A percentile compares a stretch with the other conserved stretches of the same genome.
phyloP scores from a whole-genome alignment of 176 grass and related monocot species.

The Musa troglodytarum region DNA sequence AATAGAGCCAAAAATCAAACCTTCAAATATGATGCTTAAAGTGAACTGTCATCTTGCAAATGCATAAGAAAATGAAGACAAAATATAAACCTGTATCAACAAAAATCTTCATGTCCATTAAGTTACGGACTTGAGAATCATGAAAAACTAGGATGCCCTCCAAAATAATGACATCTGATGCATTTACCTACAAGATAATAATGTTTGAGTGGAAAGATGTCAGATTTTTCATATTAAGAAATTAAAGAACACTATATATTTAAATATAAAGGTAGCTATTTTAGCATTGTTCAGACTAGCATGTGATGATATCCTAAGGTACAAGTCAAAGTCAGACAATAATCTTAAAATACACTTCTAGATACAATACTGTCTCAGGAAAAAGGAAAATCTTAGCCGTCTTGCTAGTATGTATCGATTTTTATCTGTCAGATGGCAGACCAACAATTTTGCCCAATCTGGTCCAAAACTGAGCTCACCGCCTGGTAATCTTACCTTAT shows the following conservation, averaged over 20 bases:
- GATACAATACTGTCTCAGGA: neutral
- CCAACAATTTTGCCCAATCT: too few species aligned
- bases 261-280: neutral
- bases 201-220: constrained; percentile 1
- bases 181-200: constrained; percentile 72
- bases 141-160: constrained; percentile 98
- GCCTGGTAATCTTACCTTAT: too few species aligned
- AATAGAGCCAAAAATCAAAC: neutral
- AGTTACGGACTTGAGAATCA: constrained; percentile 78
- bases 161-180: constrained; percentile 98
- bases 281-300: neutral
- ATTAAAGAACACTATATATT: neutral
- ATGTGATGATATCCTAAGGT: neutral
- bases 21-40: neutral
- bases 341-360: neutral
- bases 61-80: constrained; percentile 12
- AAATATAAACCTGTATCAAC: constrained; percentile 71
- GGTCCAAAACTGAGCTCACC: too few species aligned
- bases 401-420: too few species aligned
- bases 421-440: too few species aligned
- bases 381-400: neutral
- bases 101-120: constrained; percentile 99
- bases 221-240: neutral
- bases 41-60: neutral
- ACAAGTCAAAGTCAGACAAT: neutral